Evolutionary conservation across 2,329 filamentous ascomycete genomes (phyloP).

Genomic region (Coniochaeta prunicola): DNA sequence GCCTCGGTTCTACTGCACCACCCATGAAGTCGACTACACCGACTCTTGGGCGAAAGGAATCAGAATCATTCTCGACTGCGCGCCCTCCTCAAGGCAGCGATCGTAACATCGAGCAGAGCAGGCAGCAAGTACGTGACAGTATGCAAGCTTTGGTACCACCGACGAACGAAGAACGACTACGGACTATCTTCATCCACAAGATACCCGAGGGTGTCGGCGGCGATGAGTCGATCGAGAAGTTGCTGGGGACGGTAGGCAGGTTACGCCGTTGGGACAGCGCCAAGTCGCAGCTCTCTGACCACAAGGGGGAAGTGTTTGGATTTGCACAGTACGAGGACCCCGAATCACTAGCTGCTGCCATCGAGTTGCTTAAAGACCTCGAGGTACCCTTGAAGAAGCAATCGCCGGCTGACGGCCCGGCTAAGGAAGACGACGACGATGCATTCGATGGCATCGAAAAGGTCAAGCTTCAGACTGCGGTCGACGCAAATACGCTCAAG

Average conservation of each 20-base stretch:
- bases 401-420: slow-evolving; percentile 27
- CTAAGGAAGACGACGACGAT: slow-evolving; percentile 30
- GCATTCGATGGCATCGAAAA: slow-evolving; percentile 56
- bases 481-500: slow-evolving; percentile 76
- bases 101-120: slow-evolving; percentile 58
- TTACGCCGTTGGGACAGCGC: slow-evolving; percentile 81
- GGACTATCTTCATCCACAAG: slow-evolving; percentile 83
- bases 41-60: slow-evolving; percentile 36
- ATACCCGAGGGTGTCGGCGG: slow-evolving; percentile 73
- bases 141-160: slow-evolving; percentile 71
- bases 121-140: slow-evolving; percentile 59
- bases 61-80: slow-evolving; percentile 31
- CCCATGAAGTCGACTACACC: slow-evolving; percentile 50
- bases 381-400: slow-evolving; percentile 77
- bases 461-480: slow-evolving; percentile 61
- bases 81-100: slow-evolving; percentile 49
- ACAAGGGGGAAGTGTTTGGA: slow-evolving; percentile 80
- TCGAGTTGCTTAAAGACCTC: slow-evolving; percentile 76
- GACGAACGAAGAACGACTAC: slow-evolving; percentile 81
- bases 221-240: slow-evolving; percentile 70
- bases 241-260: slow-evolving; percentile 70
- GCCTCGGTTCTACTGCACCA: slow-evolving; percentile 64
- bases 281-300: slow-evolving; percentile 50
- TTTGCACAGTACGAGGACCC: slow-evolving; percentile 94
- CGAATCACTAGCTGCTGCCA: slow-evolving; percentile 77